Percentiles rank a stretch among this genome's conserved stretches.
These are phyloP conservation scores for Vanrija humicola DNA, from an alignment of 1,284 basidiomycete species.

Conservation along the genomic window DNA sequence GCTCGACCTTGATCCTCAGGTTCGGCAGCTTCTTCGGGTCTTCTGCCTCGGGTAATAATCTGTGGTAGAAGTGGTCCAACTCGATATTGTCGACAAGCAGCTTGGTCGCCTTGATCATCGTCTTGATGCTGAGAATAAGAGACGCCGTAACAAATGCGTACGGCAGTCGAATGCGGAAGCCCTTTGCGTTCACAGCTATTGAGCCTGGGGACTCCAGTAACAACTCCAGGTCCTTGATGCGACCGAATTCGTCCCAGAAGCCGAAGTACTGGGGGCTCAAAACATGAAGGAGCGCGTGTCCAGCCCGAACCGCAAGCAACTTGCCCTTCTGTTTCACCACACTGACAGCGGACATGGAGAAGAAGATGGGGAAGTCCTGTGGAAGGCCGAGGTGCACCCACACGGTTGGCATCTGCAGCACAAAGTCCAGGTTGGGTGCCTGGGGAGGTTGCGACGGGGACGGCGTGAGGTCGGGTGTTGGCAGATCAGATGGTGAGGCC, in stretches of 20 bases:
- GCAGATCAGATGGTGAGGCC: too few species aligned
- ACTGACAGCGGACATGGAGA: constrained; percentile 24
- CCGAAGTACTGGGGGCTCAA: constrained; percentile 45
- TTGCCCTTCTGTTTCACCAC: constrained; percentile 22
- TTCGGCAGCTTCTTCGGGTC: constrained; percentile 67
- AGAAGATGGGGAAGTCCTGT: constrained; percentile 38
- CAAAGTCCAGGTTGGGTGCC: constrained; percentile 31
- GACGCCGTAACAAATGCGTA: constrained; percentile 71
- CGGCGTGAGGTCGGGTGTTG: too few species aligned
- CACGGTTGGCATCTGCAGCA: constrained; percentile 27
- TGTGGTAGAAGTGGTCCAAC: constrained; percentile 21
- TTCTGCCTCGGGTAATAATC: constrained; percentile 61
- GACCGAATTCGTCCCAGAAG: constrained; percentile 75
- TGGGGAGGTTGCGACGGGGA: too few species aligned
- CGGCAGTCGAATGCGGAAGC: constrained; percentile 71
- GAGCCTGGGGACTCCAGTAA: constrained; percentile 26
- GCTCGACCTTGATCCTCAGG: constrained; percentile 60
- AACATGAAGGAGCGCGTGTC: constrained; percentile 51
- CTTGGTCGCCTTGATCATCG: constrained; percentile 64
- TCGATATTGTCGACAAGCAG: constrained; percentile 55
- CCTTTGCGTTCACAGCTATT: constrained; percentile 54
- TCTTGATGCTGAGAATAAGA: constrained; percentile 63
- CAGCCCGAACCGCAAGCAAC: constrained; percentile 34
- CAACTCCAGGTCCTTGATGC: constrained; percentile 61
- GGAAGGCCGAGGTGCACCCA: constrained; percentile 44